Evolutionary conservation across 345 rosid genomes (phyloP).

Genomic region (Pistacia vera): DNA sequence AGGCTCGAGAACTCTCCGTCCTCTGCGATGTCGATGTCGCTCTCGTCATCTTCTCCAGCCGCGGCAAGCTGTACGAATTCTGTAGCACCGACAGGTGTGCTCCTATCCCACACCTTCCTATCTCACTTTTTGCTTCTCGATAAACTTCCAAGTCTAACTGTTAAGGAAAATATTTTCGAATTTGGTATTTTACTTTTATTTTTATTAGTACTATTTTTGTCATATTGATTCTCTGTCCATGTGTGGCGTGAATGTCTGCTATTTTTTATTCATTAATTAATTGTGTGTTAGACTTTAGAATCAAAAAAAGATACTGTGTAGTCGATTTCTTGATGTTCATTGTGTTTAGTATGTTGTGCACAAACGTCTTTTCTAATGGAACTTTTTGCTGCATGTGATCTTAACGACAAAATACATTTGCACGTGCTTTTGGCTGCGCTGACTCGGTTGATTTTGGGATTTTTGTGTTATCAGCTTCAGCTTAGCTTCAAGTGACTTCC

Average conservation of each 20-base stretch:
- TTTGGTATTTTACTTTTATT: too few species aligned
- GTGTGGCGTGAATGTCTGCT: too few species aligned
- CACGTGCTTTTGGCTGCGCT: background rate
- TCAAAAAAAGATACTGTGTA: background rate
- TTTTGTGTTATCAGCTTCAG: background rate
- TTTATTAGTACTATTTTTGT: too few species aligned
- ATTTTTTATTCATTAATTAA: background rate
- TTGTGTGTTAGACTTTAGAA: background rate
- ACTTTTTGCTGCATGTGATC: background rate
- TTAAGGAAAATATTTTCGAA: too few species aligned
- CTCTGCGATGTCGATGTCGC: slow-evolving; percentile 71
- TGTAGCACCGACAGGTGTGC: slow-evolving; percentile 47
- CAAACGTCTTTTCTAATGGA: background rate
- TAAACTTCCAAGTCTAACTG: background rate
- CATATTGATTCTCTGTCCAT: background rate
- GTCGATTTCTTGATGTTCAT: background rate
- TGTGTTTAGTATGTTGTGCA: background rate
- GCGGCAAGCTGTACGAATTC: slow-evolving; percentile 54
- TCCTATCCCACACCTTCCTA: background rate
- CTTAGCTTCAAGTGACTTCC: background rate
- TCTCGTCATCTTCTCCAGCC: slow-evolving; percentile 54
- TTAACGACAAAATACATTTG: background rate
- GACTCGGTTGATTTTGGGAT: too few species aligned
- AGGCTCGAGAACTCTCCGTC: slow-evolving; percentile 66
- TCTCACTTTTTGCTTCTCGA: background rate